Evolutionary conservation across 2,329 filamentous ascomycete species (phyloP).

Genomic region (Penicillium sclerotigenum): DNA sequence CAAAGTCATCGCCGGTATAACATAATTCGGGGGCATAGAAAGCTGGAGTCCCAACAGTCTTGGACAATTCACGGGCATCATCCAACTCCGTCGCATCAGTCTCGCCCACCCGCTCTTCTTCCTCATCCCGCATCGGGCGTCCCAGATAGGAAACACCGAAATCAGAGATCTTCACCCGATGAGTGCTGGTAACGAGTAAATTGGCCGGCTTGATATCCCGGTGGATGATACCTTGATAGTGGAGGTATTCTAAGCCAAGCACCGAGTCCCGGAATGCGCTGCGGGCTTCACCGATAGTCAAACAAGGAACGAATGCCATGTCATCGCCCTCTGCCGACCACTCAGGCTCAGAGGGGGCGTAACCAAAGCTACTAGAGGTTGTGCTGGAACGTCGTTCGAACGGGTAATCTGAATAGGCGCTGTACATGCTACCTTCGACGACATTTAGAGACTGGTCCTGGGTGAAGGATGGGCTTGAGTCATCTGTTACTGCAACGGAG

Average conservation of each 20-base stretch:
- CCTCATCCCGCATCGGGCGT: conserved; percentile 76
- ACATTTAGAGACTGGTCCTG: conserved; percentile 46
- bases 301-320: conserved; percentile 87
- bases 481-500: conserved; percentile 43
- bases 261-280: conserved; percentile 89
- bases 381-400: conserved; percentile 74
- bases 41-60: conserved; percentile 94
- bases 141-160: conserved; percentile 98
- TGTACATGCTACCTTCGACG: conserved; percentile 75
- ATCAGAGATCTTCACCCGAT: conserved; percentile 94
- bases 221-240: conserved; percentile 81
- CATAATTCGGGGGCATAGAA: conserved; percentile 98
- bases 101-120: conserved; percentile 73
- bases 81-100: conserved; percentile 84
- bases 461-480: conserved; percentile 51
- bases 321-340: conserved; percentile 65
- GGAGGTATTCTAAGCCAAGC: conserved; percentile 86
- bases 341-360: conserved; percentile 45
- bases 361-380: conserved; percentile 61
- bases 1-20: conserved; percentile 70
- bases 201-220: conserved; percentile 88
- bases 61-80: conserved; percentile 92
- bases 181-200: conserved; percentile 77
- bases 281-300: conserved; percentile 79
- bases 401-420: conserved; percentile 61